Evolutionary conservation across 768 basidiomycete species (phyloP), one percentile per base, ranked within the genome.

Genomic region (Hirschioporus abietinus): DNA sequence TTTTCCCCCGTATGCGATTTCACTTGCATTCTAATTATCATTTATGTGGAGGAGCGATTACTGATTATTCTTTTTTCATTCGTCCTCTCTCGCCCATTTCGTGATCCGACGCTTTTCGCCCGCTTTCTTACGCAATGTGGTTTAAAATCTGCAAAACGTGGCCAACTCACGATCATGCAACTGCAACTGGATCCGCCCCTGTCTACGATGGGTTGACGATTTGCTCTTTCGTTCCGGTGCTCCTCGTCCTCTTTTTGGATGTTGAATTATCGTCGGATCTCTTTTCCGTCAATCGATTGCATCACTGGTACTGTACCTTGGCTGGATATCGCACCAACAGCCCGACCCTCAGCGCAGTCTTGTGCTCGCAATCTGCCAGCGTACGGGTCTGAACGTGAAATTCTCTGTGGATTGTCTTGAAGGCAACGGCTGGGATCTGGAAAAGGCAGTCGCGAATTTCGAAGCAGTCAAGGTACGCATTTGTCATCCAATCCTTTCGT

Each of bases 321-420:
- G n/a, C n/a, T n/a, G 30, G 30, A 58, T 35, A 63, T 25, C 59
- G 12, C 59, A 17, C 35, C 57, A 60, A 34, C 70, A 93, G 91
- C 84, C 88, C 60, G 88, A 90, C 71, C 80, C 83, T 15, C 90
- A 96, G 72, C 86, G 90, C 25, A 78, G 82, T 52, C 76, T 92
- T 12, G 88, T 95, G 42, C 68, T 91, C 65, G 85, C 92, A 71
- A 73, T 97, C 34, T 86, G 86, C 71, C 80, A 85, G 63, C 83
- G 84, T 66, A 98, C 96, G 0, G 83, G 88, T 24, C 81, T 99
- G 72, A 97, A 92, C 68, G 84, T 85, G 18, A 83, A 85, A 70
- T 96, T 87, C 72, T 85, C 94, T 7, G 79, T 90, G n/a, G 88
- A 97, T 67, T 98, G 96, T 74, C 76, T 99, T 67, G 81, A 86